Evolutionary conservation across 2,329 filamentous ascomycete genomes (phyloP).

Genomic region (Lomentospora prolificans): DNA sequence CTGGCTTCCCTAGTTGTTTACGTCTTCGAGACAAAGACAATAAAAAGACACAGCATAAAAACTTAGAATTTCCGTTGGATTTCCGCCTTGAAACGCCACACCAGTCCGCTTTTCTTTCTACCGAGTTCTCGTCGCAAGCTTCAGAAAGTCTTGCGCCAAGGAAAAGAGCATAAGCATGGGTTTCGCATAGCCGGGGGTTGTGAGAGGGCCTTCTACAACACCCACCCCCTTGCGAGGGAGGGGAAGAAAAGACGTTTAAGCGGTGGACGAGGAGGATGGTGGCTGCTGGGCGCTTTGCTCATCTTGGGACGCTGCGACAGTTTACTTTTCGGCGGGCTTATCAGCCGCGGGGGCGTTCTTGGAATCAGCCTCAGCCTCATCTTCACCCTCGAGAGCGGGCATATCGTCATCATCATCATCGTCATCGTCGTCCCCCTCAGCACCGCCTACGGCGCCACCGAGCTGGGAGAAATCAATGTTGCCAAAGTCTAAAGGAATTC

Average conservation of each 20-base stretch:
- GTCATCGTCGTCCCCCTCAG: slow-evolving; percentile 33
- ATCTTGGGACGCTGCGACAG: not conserved
- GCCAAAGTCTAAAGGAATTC: slow-evolving; percentile 54
- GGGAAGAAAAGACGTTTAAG: not conserved
- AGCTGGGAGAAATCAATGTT: slow-evolving; percentile 95
- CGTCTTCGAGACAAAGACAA: too few relatives aligned
- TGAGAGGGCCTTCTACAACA: not conserved
- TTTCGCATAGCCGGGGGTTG: not conserved
- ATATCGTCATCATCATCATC: slow-evolving; percentile 64
- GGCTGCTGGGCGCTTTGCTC: too few relatives aligned
- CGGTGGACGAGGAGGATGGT: not conserved
- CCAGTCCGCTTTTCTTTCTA: slow-evolving; percentile 6
- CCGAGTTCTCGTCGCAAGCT: slow-evolving; percentile 7
- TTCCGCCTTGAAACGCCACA: not conserved
- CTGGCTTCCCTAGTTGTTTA: not conserved
- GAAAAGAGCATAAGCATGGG: not conserved
- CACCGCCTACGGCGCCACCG: slow-evolving; percentile 43
- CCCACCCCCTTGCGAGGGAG: not conserved
- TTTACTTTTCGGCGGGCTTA: slow-evolving; percentile 8
- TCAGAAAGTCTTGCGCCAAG: slow-evolving; percentile 4
- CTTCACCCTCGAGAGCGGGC: slow-evolving; percentile 65
- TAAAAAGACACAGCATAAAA: not conserved
- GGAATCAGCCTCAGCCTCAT: slow-evolving; percentile 33
- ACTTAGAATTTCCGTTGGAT: not conserved
- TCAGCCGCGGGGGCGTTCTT: slow-evolving; percentile 22